phyloP scores from a whole-genome alignment of 208 protist species.

The Acanthamoeba castellanii region DNA sequence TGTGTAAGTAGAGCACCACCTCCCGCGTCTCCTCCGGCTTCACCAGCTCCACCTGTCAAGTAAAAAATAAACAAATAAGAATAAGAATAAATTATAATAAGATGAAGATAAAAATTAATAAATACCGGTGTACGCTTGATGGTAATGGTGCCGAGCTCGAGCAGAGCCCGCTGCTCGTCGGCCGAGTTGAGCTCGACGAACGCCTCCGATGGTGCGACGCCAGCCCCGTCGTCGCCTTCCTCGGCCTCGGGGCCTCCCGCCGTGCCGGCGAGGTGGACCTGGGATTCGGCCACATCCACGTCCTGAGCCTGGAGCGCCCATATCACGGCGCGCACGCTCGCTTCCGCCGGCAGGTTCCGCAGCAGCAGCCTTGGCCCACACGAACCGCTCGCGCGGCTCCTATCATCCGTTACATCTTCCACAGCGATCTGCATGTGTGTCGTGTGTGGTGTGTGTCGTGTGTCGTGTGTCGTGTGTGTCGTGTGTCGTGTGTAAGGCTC shows the following conservation, averaged over 20 bases:
- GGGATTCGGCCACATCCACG: background rate
- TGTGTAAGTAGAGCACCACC: background rate
- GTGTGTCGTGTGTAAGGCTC: too few species aligned
- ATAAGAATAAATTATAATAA: background rate
- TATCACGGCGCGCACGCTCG: background rate
- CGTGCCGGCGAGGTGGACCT: background rate
- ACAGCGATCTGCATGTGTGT: background rate
- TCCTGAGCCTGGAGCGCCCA: background rate
- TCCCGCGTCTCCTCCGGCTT: background rate
- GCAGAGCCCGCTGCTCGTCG: background rate
- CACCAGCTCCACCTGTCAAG: background rate
- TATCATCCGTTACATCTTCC: too few species aligned
- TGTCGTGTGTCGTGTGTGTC: too few species aligned
- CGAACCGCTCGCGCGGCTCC: background rate
- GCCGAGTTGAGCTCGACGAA: background rate
- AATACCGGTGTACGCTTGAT: background rate
- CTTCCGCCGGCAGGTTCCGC: background rate
- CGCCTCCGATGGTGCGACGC: background rate
- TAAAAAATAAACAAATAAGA: too few species aligned
- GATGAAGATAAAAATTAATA: too few species aligned
- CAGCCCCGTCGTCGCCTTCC: background rate
- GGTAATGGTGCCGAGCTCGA: background rate
- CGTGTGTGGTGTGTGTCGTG: too few species aligned
- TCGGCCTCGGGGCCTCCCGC: background rate
- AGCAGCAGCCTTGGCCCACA: background rate